A percentile compares a stretch with the other conserved stretches of the same genome.
Evolutionary conservation across 2,329 filamentous ascomycete species (phyloP).

Genomic region (Fusarium albidum): DNA sequence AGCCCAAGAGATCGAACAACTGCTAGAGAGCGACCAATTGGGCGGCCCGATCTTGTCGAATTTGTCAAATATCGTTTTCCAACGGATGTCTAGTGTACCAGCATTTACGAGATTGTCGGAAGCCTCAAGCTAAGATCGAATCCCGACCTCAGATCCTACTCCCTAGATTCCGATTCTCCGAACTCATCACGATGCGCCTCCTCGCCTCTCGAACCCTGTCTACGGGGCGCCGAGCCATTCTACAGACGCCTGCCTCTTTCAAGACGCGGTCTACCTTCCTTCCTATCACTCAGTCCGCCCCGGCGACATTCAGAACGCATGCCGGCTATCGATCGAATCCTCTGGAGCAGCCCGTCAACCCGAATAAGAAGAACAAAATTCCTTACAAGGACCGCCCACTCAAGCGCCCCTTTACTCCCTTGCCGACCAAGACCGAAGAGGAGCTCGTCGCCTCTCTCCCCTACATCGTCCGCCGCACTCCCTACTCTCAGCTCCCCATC

Average conservation of each 20-base stretch:
- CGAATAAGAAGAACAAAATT: conserved; percentile 39
- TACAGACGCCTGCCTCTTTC: conserved; percentile 18
- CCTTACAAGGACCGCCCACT: conserved; percentile 35
- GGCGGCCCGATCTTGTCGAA: background rate
- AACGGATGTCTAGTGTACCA: no score
- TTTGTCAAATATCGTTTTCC: background rate
- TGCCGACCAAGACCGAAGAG: conserved; percentile 42
- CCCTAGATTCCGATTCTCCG: background rate
- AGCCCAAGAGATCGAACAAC: conserved; percentile 21
- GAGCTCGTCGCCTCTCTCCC: conserved; percentile 47
- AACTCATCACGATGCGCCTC: conserved; percentile 40
- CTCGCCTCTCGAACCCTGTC: conserved; percentile 36
- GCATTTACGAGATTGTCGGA: background rate
- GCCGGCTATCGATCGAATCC: conserved; percentile 35
- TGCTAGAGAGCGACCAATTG: conserved; percentile 24
- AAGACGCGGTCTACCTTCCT: conserved; percentile 23
- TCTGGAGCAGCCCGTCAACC: conserved; percentile 31
- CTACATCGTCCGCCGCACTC: conserved; percentile 78
- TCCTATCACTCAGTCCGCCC: conserved; percentile 25
- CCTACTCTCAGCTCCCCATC: conserved; percentile 75
- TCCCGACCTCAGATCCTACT: background rate
- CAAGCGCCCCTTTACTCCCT: conserved; percentile 40
- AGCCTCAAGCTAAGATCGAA: conserved; percentile 1
- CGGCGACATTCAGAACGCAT: conserved; percentile 36
- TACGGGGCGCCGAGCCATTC: conserved; percentile 29